Percentiles rank a stretch among this genome's conserved stretches.
Evolutionary conservation across 768 basidiomycete species (phyloP).

Genomic region (Suillus tomentosus): DNA sequence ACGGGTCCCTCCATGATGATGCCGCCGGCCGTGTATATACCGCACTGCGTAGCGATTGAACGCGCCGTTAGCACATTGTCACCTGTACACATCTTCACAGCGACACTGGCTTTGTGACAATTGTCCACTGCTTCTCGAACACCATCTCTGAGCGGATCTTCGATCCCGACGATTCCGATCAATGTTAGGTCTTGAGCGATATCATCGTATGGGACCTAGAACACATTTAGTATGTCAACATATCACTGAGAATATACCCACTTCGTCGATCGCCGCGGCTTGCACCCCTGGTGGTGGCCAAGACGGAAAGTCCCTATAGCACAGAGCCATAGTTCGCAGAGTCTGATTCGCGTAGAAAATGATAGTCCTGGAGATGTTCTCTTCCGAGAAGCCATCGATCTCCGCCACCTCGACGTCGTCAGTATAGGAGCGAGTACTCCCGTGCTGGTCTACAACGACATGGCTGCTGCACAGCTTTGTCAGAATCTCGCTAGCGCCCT

Average conservation of each 20-base stretch:
- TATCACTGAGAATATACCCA: slow-evolving; percentile 27
- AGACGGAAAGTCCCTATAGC: slow-evolving; percentile 81
- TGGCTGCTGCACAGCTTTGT: slow-evolving; percentile 74
- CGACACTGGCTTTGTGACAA: slow-evolving; percentile 87
- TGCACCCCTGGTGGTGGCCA: slow-evolving; percentile 75
- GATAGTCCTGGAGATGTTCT: slow-evolving; percentile 90
- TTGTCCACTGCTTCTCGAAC: slow-evolving; percentile 87
- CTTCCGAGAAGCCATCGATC: slow-evolving; percentile 68
- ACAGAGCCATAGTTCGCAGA: slow-evolving; percentile 90
- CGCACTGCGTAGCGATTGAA: slow-evolving; percentile 96
- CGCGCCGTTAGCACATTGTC: slow-evolving; percentile 94
- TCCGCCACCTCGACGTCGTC: slow-evolving; percentile 50
- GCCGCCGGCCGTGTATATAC: slow-evolving; percentile 91
- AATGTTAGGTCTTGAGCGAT: slow-evolving; percentile 77
- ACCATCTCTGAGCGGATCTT: slow-evolving; percentile 91
- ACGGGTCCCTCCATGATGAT: slow-evolving; percentile 98
- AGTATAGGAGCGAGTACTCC: slow-evolving; percentile 18
- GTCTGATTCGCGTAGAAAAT: slow-evolving; percentile 98
- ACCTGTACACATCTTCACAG: slow-evolving; percentile 98
- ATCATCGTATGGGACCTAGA: slow-evolving; percentile 66
- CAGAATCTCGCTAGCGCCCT: slow-evolving; percentile 94
- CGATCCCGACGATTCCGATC: slow-evolving; percentile 91
- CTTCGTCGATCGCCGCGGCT: slow-evolving; percentile 53
- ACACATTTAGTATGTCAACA: slow-evolving; percentile 15
- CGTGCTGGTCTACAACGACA: slow-evolving; percentile 57